Evolutionary conservation across 2,329 filamentous ascomycete species (phyloP).

Genomic region (Amauroascus niger): DNA sequence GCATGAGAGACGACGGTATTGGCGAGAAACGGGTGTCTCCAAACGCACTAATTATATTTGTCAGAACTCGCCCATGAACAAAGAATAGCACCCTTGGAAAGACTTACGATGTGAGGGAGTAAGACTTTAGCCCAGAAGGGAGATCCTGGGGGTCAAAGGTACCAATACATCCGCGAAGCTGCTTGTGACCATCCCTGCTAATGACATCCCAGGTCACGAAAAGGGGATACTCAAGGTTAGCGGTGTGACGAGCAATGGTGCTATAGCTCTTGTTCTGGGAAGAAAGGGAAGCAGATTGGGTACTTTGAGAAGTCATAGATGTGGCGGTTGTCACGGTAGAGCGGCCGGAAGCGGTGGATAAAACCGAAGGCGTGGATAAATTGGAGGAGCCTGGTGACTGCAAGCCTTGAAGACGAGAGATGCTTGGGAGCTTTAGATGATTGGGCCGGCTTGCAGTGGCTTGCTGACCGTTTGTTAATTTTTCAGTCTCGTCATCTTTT

Average conservation of each 20-base stretch:
- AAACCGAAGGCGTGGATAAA: slow-evolving; percentile 34
- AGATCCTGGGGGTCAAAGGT: slow-evolving; percentile 77
- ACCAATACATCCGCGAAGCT: slow-evolving; percentile 86
- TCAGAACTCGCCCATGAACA: not conserved
- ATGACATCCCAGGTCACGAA: slow-evolving; percentile 93
- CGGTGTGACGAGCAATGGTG: slow-evolving; percentile 3
- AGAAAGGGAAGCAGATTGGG: slow-evolving; percentile 32
- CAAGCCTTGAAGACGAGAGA: slow-evolving; percentile 11
- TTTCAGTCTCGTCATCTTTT: not conserved
- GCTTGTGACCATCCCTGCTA: slow-evolving; percentile 50
- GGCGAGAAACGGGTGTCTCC: slow-evolving; percentile 54
- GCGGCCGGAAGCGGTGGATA: slow-evolving; percentile 42
- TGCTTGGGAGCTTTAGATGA: slow-evolving; percentile 6
- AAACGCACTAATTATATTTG: slow-evolving; percentile 44
- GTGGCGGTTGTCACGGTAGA: slow-evolving; percentile 36
- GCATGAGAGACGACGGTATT: slow-evolving; percentile 43
- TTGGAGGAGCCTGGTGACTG: slow-evolving; percentile 33
- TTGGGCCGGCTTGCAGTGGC: not conserved
- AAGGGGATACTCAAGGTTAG: slow-evolving; percentile 50
- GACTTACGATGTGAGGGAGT: slow-evolving; percentile 67
- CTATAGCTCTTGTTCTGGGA: slow-evolving; percentile 14
- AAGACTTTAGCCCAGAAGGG: slow-evolving; percentile 61
- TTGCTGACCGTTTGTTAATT: not conserved
- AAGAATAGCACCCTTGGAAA: not conserved
- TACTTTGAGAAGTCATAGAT: slow-evolving; percentile 34